Evolutionary conservation across 768 basidiomycete genomes (phyloP).

Genomic region (Symmetrospora coprosmae): DNA sequence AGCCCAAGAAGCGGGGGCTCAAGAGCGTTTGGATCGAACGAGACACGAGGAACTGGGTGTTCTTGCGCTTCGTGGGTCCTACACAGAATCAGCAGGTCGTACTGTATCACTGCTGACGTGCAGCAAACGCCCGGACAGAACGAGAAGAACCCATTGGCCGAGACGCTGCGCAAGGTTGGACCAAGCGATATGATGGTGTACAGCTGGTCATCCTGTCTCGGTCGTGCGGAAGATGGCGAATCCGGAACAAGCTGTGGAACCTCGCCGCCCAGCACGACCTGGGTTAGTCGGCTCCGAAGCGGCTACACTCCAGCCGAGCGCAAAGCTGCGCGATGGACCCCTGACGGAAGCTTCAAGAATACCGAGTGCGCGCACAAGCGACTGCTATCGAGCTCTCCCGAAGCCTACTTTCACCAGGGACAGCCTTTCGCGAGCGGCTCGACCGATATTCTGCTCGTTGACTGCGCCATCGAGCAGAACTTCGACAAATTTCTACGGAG

Average conservation of each 20-base stretch:
- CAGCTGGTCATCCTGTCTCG: too few relatives aligned
- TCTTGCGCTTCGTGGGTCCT: not conserved
- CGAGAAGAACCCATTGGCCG: too few relatives aligned
- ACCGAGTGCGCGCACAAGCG: not conserved
- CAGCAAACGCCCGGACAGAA: too few relatives aligned
- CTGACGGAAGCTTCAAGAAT: constrained; percentile 1
- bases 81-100: too few relatives aligned
- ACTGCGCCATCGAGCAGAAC: not conserved
- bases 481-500: not conserved
- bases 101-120: too few relatives aligned
- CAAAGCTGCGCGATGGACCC: constrained; percentile 6
- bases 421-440: not conserved
- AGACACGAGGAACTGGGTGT: constrained; percentile 3
- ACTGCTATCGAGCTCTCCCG: constrained; percentile 17
- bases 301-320: constrained; percentile 9
- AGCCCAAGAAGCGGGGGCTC: constrained; percentile 12
- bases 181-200: too few relatives aligned
- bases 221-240: too few relatives aligned
- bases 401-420: constrained; percentile 7
- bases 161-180: too few relatives aligned
- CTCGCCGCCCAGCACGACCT: too few relatives aligned
- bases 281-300: constrained; percentile 9
- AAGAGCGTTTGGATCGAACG: constrained; percentile 20
- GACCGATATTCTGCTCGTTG: not conserved
- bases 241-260: too few relatives aligned